A percentile compares a stretch with the other conserved stretches of the same genome.
Evolutionary conservation across 2,329 filamentous ascomycete genomes (phyloP).

Genomic region (Zarea fungicola): DNA sequence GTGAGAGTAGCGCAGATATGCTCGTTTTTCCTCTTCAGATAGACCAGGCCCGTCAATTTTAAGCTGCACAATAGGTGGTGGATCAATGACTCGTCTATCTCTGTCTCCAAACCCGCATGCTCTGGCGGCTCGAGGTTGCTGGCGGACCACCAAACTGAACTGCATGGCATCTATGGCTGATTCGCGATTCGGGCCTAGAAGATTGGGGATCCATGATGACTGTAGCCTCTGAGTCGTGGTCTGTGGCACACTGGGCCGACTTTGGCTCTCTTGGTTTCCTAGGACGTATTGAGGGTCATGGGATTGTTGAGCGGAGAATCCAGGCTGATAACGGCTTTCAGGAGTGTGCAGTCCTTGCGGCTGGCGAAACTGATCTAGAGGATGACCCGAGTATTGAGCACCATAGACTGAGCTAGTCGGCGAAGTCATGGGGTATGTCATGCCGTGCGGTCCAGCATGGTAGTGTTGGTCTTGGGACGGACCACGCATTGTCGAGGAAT

Average conservation of each 20-base stretch:
- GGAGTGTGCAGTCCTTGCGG: background rate
- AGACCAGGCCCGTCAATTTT: slow-evolving; percentile 53
- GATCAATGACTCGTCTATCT: slow-evolving; percentile 76
- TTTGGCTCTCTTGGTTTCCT: background rate
- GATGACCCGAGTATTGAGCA: background rate
- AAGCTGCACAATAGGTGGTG: slow-evolving; percentile 76
- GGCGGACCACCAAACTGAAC: slow-evolving; percentile 50
- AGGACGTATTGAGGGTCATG: slow-evolving; percentile 7
- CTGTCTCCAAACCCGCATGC: slow-evolving; percentile 81
- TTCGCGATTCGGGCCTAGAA: slow-evolving; percentile 19
- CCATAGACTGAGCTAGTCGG: background rate
- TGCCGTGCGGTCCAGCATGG: background rate
- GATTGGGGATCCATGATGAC: slow-evolving; percentile 21
- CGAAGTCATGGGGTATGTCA: background rate
- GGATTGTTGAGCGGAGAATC: background rate
- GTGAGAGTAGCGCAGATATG: slow-evolving; percentile 54
- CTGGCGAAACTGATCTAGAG: slow-evolving; percentile 4
- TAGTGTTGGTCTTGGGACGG: background rate
- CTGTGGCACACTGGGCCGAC: background rate
- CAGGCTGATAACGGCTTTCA: background rate
- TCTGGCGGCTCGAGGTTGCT: slow-evolving; percentile 72
- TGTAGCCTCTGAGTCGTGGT: background rate
- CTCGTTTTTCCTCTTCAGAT: slow-evolving; percentile 48
- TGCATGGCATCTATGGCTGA: slow-evolving; percentile 19
- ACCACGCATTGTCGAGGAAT: background rate